phyloP scores from a whole-genome alignment of 495 filamentous ascomycete species.

The Mytilinidion resinicola region DNA sequence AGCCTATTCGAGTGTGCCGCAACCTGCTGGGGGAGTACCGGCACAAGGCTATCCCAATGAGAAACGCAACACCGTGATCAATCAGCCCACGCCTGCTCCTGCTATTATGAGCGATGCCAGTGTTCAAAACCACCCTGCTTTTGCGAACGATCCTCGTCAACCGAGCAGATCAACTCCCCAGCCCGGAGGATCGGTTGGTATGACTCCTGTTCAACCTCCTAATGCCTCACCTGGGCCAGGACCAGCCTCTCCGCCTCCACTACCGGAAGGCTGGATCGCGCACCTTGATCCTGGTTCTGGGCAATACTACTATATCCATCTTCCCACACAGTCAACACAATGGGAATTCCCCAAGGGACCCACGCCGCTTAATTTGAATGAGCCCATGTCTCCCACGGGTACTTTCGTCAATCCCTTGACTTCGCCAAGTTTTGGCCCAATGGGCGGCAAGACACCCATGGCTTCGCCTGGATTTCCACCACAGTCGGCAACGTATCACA shows the following conservation, averaged over 20 bases:
- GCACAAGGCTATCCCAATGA: constrained; percentile 69
- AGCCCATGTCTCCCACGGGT: constrained; percentile 74
- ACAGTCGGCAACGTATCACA: constrained; percentile 57
- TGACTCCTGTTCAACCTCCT: constrained; percentile 30
- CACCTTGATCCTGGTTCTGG: constrained; percentile 92
- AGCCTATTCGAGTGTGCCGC: constrained; percentile 77
- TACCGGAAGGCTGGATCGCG: constrained; percentile 97
- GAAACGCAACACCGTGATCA: constrained; percentile 46
- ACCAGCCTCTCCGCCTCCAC: constrained; percentile 76
- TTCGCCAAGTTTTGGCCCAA: constrained; percentile 62
- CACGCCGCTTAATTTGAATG: constrained; percentile 71
- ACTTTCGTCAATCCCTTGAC: constrained; percentile 68
- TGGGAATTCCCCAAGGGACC: constrained; percentile 97
- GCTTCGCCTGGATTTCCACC: constrained; percentile 53
- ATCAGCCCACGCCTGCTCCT: constrained; percentile 27
- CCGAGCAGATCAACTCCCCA: constrained; percentile 33
- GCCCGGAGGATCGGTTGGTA: constrained; percentile 12
- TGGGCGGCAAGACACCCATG: constrained; percentile 62
- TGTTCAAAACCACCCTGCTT: constrained; percentile 67
- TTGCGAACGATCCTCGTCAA: constrained; percentile 68
- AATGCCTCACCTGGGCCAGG: constrained; percentile 49
- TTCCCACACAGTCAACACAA: constrained; percentile 91
- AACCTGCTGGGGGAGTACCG: constrained; percentile 18
- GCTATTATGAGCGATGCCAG: constrained; percentile 29
- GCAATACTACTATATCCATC: constrained; percentile 98